Evolutionary conservation across 805 yeast species (phyloP).

Genomic region (Cyberlindnera sargentensis): DNA sequence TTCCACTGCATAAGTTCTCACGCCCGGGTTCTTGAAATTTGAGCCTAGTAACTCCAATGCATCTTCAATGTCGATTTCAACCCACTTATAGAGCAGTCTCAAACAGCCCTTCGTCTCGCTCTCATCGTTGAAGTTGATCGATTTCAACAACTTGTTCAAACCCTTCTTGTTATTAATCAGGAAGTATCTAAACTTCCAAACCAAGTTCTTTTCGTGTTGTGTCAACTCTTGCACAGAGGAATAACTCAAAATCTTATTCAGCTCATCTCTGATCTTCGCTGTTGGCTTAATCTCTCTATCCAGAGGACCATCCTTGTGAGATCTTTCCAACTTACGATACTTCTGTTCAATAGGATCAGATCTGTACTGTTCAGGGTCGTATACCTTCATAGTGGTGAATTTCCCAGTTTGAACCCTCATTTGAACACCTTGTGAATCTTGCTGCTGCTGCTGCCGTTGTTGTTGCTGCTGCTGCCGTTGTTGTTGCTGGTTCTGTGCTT

Average conservation of each 20-base stretch:
- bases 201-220: conserved; percentile 75
- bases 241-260: conserved; percentile 58
- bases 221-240: conserved; percentile 80
- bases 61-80: conserved; percentile 74
- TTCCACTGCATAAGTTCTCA: conserved; percentile 84
- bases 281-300: conserved; percentile 89
- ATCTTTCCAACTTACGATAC: conserved; percentile 76
- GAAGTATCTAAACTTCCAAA: conserved; percentile 89
- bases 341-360: conserved; percentile 86
- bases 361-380: conserved; percentile 62
- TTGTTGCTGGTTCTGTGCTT: background rate
- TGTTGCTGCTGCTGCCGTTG: conserved; percentile 9
- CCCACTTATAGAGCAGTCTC: conserved; percentile 62
- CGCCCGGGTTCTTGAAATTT: conserved; percentile 61
- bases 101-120: conserved; percentile 74
- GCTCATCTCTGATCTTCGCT: conserved; percentile 69
- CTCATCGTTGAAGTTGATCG: conserved; percentile 84
- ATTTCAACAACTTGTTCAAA: conserved; percentile 75
- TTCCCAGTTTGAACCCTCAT: conserved; percentile 26
- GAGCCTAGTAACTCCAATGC: conserved; percentile 83
- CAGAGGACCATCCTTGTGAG: conserved; percentile 65
- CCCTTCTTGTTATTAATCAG: conserved; percentile 60
- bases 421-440: conserved; percentile 11
- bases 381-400: conserved; percentile 34
- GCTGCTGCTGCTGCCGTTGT: conserved; percentile 17